Evolutionary conservation across 345 rosid genomes (phyloP).

Genomic region (Fremontodendron californicum): DNA sequence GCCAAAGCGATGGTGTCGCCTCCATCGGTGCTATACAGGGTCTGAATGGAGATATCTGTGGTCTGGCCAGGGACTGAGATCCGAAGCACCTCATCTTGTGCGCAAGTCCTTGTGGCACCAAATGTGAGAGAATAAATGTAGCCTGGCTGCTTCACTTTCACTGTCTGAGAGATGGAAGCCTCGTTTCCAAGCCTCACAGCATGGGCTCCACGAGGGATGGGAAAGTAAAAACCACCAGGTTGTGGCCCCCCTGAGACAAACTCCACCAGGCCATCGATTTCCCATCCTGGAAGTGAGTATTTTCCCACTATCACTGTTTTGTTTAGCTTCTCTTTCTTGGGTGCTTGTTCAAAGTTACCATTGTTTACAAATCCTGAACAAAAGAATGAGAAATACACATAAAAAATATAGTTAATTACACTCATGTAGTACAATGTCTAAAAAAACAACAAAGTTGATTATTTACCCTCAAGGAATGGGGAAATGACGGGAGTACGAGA

Average conservation of each 20-base stretch:
- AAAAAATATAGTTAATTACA: background rate
- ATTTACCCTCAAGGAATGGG: background rate
- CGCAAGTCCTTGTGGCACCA: conserved; percentile 74
- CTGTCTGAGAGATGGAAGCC: conserved; percentile 63
- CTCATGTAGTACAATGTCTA: background rate
- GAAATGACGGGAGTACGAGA: background rate
- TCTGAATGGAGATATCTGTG: conserved; percentile 57
- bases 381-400: background rate
- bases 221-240: conserved; percentile 68
- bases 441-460: background rate
- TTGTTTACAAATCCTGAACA: conserved; percentile 57
- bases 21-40: conserved; percentile 66
- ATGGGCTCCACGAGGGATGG: conserved; percentile 70
- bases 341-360: conserved; percentile 66
- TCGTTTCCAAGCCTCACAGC: conserved; percentile 82
- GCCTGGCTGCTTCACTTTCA: conserved; percentile 42
- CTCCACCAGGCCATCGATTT: conserved; percentile 65
- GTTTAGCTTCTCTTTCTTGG: conserved; percentile 52
- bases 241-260: conserved; percentile 76
- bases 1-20: conserved; percentile 84
- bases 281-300: conserved; percentile 83
- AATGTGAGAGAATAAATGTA: conserved; percentile 61
- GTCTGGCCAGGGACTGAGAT: conserved; percentile 53
- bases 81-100: conserved; percentile 67
- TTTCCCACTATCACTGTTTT: conserved; percentile 68